Percentiles rank a stretch among this genome's conserved stretches.
Conservation (phyloP, 208 protist genomes). For the Trypanosoma theileri region DNA sequence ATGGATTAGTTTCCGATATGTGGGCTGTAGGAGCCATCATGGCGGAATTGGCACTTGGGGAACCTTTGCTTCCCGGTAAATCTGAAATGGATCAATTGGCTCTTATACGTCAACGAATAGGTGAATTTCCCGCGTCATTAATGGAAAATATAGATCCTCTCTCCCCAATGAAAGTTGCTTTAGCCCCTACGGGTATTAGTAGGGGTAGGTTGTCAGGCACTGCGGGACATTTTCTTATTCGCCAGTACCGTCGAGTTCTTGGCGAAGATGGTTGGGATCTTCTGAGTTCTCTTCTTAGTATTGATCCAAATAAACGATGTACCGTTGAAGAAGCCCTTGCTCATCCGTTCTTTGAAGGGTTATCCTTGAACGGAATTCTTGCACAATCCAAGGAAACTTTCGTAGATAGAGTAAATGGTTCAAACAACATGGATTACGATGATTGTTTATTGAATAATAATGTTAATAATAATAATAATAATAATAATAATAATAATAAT, state of each 20-base stretch:
- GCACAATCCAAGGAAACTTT: neutral
- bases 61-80: slow-evolving; percentile 85
- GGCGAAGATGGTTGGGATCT: slow-evolving; percentile 55
- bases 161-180: neutral
- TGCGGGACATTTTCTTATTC: neutral
- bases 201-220: neutral
- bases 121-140: slow-evolving; percentile 44
- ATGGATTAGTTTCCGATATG: slow-evolving; percentile 84
- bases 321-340: slow-evolving; percentile 72
- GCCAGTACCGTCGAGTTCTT: slow-evolving; percentile 33
- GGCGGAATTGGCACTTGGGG: slow-evolving; percentile 79
- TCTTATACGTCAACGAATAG: slow-evolving; percentile 78
- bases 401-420: neutral
- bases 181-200: neutral
- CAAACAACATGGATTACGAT: no score
- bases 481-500: no score
- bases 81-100: slow-evolving; percentile 85
- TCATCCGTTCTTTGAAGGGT: slow-evolving; percentile 73
- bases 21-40: slow-evolving; percentile 92
- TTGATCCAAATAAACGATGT: slow-evolving; percentile 47
- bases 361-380: slow-evolving; percentile 16
- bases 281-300: slow-evolving; percentile 47
- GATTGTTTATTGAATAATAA: no score
- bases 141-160: slow-evolving; percentile 27
- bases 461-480: no score